Percentiles rank a stretch among this genome's conserved stretches.
These are phyloP conservation scores for Sanguinoderma infundibulare DNA, from an alignment of 1,284 basidiomycete species.

Conservation along the genomic window DNA sequence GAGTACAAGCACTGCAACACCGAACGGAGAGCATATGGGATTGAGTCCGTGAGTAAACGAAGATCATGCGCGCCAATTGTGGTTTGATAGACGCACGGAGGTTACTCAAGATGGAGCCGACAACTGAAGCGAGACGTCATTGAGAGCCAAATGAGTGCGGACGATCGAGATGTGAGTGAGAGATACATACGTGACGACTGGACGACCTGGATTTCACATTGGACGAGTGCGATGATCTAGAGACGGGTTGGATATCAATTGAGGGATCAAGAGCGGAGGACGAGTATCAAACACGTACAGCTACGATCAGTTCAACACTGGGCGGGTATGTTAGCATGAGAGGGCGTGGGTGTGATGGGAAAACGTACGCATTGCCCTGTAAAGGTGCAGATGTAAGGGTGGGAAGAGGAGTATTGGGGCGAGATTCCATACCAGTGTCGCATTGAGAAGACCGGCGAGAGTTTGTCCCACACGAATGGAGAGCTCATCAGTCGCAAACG, in stretches of 20 bases:
- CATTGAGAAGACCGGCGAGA: conserved; percentile 84
- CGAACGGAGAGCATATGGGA: background rate
- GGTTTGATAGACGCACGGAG: conserved; percentile 48
- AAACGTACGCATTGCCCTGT: conserved; percentile 75
- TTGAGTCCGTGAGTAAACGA: background rate
- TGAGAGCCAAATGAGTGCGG: conserved; percentile 8
- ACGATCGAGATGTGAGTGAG: background rate
- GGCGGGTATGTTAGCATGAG: background rate
- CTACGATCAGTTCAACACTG: conserved; percentile 82
- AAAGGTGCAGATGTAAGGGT: conserved; percentile 9
- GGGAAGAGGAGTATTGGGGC: background rate
- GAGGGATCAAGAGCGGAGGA: background rate
- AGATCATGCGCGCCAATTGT: background rate
- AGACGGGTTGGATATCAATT: conserved; percentile 1
- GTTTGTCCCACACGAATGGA: conserved; percentile 86
- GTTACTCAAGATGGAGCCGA: conserved; percentile 85
- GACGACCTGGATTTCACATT: conserved; percentile 84
- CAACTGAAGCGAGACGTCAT: conserved; percentile 47
- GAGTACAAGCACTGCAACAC: conserved; percentile 69
- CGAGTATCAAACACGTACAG: conserved; percentile 50
- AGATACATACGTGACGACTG: conserved; percentile 74
- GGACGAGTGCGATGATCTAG: conserved; percentile 80
- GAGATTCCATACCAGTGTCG: conserved; percentile 67
- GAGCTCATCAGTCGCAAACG: conserved; percentile 88
- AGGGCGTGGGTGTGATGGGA: background rate